Conservation (phyloP, 2,329 filamentous ascomycete species). For the Triangularia setosa region DNA sequence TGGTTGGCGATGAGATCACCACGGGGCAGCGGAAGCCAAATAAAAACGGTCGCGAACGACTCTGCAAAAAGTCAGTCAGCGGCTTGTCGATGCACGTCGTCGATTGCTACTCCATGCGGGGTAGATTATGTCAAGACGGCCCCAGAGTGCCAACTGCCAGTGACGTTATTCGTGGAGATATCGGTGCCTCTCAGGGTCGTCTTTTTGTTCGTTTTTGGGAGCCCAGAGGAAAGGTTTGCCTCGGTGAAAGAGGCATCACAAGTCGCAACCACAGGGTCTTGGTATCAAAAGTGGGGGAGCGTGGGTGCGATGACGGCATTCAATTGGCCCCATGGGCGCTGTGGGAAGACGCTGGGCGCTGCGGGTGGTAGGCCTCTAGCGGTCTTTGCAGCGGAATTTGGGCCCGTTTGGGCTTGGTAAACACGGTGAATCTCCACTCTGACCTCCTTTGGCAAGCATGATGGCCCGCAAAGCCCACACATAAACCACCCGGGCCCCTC, state of each 20-base stretch:
- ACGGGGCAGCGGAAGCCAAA: neutral
- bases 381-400: slow-evolving; percentile 4
- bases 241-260: slow-evolving; percentile 9
- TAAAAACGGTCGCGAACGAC: neutral
- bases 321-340: neutral
- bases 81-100: neutral
- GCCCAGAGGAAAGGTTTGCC: slow-evolving; percentile 1
- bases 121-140: neutral
- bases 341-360: slow-evolving; percentile 5
- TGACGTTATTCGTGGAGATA: neutral
- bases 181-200: neutral
- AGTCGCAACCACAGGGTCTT: neutral
- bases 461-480: neutral
- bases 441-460: neutral
- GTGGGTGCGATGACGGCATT: slow-evolving; percentile 3
- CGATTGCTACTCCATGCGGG: neutral
- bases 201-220: neutral
- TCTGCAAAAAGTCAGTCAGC: neutral
- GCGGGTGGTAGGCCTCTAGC: neutral
- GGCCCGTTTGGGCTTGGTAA: slow-evolving; percentile 7
- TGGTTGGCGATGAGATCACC: slow-evolving; percentile 7
- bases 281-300: neutral
- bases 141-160: neutral
- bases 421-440: neutral
- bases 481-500: neutral